Percentiles rank a stretch among this genome's conserved stretches.
Conservation (phyloP, 1,284 basidiomycete species). For the Ceratobasidium papillatum region DNA sequence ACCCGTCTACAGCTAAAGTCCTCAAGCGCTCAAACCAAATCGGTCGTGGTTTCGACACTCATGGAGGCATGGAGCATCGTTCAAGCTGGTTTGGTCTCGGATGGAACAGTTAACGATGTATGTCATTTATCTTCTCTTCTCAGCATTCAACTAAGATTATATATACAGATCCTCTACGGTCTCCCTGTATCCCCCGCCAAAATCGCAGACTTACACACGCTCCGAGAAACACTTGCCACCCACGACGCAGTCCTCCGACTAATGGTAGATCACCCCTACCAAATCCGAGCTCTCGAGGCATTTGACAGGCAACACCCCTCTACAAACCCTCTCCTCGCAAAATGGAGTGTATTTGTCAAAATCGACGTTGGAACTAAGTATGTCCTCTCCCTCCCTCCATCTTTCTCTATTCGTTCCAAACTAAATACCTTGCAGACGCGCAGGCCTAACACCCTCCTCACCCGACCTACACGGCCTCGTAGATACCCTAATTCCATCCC, state of each 20-base stretch:
- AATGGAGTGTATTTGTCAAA: slow-evolving; percentile 83
- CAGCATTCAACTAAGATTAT: background rate
- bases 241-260: slow-evolving; percentile 68
- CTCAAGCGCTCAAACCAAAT: slow-evolving; percentile 60
- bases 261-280: slow-evolving; percentile 78
- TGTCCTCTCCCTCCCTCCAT: slow-evolving; percentile 33
- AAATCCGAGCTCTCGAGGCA: slow-evolving; percentile 70
- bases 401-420: slow-evolving; percentile 24
- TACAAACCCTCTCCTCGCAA: slow-evolving; percentile 50
- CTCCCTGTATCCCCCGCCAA: slow-evolving; percentile 76
- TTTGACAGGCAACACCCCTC: slow-evolving; percentile 57
- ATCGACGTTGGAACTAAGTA: slow-evolving; percentile 80
- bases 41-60: slow-evolving; percentile 79
- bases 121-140: slow-evolving; percentile 48
- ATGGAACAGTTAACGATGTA: slow-evolving; percentile 79
- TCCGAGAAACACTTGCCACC: slow-evolving; percentile 65
- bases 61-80: slow-evolving; percentile 81
- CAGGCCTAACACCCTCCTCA: slow-evolving; percentile 72
- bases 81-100: slow-evolving; percentile 71
- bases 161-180: slow-evolving; percentile 76
- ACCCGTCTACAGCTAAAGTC: slow-evolving; percentile 63
- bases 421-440: slow-evolving; percentile 63
- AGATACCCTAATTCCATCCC: slow-evolving; percentile 60
- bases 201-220: slow-evolving; percentile 70
- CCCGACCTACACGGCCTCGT: slow-evolving; percentile 67